These are phyloP conservation scores for Alternaria arborescens DNA, from an alignment of 2,329 filamentous ascomycete species.

Conservation along the genomic window DNA sequence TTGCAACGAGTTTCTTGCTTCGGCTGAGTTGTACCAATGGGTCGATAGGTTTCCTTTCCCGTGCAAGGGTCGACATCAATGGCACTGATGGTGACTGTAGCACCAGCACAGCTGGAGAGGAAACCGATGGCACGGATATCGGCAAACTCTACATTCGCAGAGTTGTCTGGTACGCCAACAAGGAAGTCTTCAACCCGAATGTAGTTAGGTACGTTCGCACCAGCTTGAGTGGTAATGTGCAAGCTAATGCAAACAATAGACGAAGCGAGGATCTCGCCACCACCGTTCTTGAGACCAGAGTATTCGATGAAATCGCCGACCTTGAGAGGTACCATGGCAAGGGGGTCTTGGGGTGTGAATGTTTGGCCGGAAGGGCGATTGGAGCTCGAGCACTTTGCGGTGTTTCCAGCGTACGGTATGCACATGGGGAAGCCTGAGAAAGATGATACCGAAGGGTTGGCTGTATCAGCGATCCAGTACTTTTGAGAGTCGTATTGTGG, in stretches of 20 bases:
- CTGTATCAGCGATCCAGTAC: conserved; percentile 59
- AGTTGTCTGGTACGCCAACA: conserved; percentile 51
- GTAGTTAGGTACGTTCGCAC: conserved; percentile 47
- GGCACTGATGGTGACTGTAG: conserved; percentile 49
- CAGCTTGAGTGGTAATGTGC: conserved; percentile 46
- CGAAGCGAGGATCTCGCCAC: conserved; percentile 48
- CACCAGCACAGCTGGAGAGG: conserved; percentile 48
- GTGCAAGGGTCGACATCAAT: conserved; percentile 57
- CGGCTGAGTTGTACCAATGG: conserved; percentile 47
- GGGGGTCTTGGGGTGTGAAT: conserved; percentile 47
- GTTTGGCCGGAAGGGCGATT: conserved; percentile 47
- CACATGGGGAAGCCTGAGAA: conserved; percentile 65
- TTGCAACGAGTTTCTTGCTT: conserved; percentile 51
- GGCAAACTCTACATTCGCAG: conserved; percentile 49
- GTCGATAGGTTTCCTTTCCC: conserved; percentile 49
- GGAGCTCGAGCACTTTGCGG: conserved; percentile 48
- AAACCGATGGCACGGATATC: conserved; percentile 49
- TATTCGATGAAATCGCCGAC: conserved; percentile 55
- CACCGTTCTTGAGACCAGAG: conserved; percentile 43
- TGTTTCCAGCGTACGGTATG: conserved; percentile 54
- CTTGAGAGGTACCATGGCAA: conserved; percentile 54
- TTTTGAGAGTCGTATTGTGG: conserved; percentile 37
- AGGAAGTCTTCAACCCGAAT: conserved; percentile 56
- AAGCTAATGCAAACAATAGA: conserved; percentile 51
- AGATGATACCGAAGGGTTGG: conserved; percentile 58